Conservation (phyloP, 371 early-diverging fungal species). For the Mucor saturninus region DNA sequence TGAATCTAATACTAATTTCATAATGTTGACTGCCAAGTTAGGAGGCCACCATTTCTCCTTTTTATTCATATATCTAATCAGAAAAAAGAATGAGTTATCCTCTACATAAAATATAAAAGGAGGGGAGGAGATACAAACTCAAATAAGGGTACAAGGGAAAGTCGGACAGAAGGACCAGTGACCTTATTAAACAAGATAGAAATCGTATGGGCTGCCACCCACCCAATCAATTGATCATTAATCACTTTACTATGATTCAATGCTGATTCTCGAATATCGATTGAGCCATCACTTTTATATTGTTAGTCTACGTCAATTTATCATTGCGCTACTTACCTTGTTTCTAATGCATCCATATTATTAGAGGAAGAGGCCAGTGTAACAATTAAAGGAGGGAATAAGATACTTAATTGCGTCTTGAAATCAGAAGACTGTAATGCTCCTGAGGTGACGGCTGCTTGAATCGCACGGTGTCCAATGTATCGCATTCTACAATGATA, state of each 20-base stretch:
- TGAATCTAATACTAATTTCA: conserved; percentile 59
- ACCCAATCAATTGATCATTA: conserved; percentile 17
- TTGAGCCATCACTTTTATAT: conserved; percentile 13
- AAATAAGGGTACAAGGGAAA: conserved; percentile 53
- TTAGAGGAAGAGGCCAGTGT: conserved; percentile 39
- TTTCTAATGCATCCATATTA: conserved; percentile 29
- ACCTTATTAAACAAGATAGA: conserved; percentile 34
- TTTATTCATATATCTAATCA: conserved; percentile 57
- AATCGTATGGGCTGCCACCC: conserved; percentile 38
- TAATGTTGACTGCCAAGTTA: conserved; percentile 55
- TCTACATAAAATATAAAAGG: not conserved
- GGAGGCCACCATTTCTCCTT: conserved; percentile 64
- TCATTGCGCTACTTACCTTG: conserved; percentile 7
- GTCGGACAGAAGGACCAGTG: conserved; percentile 50
- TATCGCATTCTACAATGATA: conserved; percentile 33
- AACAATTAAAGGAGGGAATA: conserved; percentile 63
- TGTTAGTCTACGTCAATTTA: not conserved
- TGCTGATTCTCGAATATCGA: conserved; percentile 36
- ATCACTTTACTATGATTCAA: conserved; percentile 14
- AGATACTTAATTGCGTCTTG: conserved; percentile 55
- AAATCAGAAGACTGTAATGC: conserved; percentile 61
- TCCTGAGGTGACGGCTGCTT: conserved; percentile 56
- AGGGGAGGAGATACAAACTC: conserved; percentile 17
- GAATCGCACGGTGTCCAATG: conserved; percentile 61
- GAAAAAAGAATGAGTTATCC: not conserved